phyloP scores from a whole-genome alignment of 2,329 filamentous ascomycete genomes.

The Paramyrothecium roridum region DNA sequence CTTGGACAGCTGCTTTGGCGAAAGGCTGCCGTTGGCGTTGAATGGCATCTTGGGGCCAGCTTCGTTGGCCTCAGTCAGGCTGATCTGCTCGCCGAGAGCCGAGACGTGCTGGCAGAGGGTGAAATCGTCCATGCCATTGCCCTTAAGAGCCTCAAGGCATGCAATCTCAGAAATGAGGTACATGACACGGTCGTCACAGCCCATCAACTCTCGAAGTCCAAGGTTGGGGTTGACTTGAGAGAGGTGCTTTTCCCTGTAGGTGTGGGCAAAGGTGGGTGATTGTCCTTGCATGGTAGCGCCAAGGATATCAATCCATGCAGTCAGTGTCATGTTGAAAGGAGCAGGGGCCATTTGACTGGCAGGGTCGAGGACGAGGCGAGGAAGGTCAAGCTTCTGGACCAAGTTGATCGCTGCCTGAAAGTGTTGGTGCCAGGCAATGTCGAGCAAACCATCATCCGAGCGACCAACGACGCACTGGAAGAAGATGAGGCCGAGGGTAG shows the following conservation, averaged over 20 bases:
- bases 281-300: slow-evolving; percentile 88
- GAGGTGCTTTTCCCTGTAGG: slow-evolving; percentile 93
- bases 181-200: slow-evolving; percentile 96
- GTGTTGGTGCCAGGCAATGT: slow-evolving; percentile 96
- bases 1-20: slow-evolving; percentile 76
- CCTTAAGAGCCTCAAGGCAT: slow-evolving; percentile 87
- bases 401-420: slow-evolving; percentile 88
- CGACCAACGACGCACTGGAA: slow-evolving; percentile 91
- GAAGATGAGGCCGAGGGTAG: slow-evolving; percentile 91
- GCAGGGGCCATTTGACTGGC: slow-evolving; percentile 53
- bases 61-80: slow-evolving; percentile 69
- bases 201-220: slow-evolving; percentile 90
- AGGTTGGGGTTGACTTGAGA: slow-evolving; percentile 57
- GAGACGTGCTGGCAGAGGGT: slow-evolving; percentile 86
- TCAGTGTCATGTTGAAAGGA: slow-evolving; percentile 93
- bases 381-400: slow-evolving; percentile 80
- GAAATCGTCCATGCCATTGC: slow-evolving; percentile 78
- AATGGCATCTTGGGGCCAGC: slow-evolving; percentile 56
- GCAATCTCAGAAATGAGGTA: slow-evolving; percentile 97
- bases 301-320: slow-evolving; percentile 95
- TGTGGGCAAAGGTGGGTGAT: slow-evolving; percentile 85
- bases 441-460: slow-evolving; percentile 77
- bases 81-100: slow-evolving; percentile 83
- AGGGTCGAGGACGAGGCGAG: slow-evolving; percentile 60
- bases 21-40: slow-evolving; percentile 70